Evolutionary conservation across 164 flowering plant species (phyloP).

Genomic region (Nymphaea colorata): DNA sequence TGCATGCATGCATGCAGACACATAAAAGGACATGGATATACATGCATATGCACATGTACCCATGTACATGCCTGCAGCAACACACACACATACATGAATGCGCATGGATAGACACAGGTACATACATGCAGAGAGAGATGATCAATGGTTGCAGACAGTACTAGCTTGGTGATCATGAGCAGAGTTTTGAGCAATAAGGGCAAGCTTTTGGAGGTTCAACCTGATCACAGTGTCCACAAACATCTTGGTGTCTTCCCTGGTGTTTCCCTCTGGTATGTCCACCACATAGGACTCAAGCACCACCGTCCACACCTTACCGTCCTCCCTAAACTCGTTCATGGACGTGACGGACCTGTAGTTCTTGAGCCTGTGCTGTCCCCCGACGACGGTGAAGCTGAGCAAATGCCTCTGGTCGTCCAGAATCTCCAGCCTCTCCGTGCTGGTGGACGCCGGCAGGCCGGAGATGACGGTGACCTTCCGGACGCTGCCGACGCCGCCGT

Average conservation of each 20-base stretch:
- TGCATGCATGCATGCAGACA: too few species aligned
- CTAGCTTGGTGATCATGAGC: not conserved
- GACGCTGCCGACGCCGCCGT: constrained; percentile 59
- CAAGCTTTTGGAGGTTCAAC: constrained; percentile 64
- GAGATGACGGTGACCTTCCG: constrained; percentile 63
- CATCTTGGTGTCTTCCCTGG: constrained; percentile 70
- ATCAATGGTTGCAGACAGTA: too few species aligned
- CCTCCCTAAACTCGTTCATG: constrained; percentile 37
- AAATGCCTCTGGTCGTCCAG: constrained; percentile 56
- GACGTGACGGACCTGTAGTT: constrained; percentile 62
- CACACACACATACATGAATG: too few species aligned
- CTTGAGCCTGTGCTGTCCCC: constrained; percentile 60
- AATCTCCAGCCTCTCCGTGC: constrained; percentile 65
- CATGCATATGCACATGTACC: too few species aligned
- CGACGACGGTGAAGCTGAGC: constrained; percentile 63
- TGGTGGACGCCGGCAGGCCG: constrained; percentile 70
- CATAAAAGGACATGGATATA: too few species aligned
- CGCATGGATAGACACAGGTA: too few species aligned
- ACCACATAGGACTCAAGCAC: constrained; percentile 68
- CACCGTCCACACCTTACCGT: constrained; percentile 39
- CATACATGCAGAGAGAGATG: too few species aligned
- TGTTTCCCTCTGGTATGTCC: constrained; percentile 75
- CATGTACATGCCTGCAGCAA: too few species aligned
- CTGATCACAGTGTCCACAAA: constrained; percentile 65
- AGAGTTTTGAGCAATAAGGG: constrained; percentile 20